phyloP scores from a whole-genome alignment of 164 flowering plant genomes.

The Euptelea pleiosperma region DNA sequence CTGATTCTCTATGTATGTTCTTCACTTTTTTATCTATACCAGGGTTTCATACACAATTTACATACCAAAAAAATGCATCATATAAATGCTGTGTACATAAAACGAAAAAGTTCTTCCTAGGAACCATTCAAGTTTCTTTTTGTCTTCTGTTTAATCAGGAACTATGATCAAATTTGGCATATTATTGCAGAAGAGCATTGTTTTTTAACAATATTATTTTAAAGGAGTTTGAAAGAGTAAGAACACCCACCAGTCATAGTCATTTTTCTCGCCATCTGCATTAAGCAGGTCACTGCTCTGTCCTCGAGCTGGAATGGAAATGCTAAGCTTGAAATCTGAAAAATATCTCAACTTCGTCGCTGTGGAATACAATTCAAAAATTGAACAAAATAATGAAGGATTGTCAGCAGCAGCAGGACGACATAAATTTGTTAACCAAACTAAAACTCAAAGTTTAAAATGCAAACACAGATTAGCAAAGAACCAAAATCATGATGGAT shows the following conservation, averaged over 20 bases:
- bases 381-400: neutral
- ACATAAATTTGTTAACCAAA: neutral
- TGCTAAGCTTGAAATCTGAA: conserved; percentile 72
- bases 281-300: conserved; percentile 80
- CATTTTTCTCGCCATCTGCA: conserved; percentile 82
- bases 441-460: neutral
- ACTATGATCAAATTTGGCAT: too few relatives aligned
- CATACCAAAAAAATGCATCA: too few relatives aligned
- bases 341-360: conserved; percentile 76
- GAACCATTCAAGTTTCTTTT: too few relatives aligned
- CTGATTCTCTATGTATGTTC: too few relatives aligned
- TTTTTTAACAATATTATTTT: neutral
- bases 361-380: conserved; percentile 23
- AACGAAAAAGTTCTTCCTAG: too few relatives aligned
- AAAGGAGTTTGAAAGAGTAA: conserved; percentile 3
- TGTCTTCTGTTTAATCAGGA: too few relatives aligned
- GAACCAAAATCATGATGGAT: conserved; percentile 3
- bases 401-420: neutral
- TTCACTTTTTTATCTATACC: too few relatives aligned
- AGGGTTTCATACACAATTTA: too few relatives aligned
- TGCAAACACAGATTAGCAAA: neutral
- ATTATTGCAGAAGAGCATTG: neutral
- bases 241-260: conserved; percentile 84
- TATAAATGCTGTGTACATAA: too few relatives aligned
- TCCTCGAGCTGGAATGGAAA: conserved; percentile 68